These are phyloP conservation scores for Gonium pectorale DNA, from an alignment of 139 green algal genomes.

Conservation along the genomic window DNA sequence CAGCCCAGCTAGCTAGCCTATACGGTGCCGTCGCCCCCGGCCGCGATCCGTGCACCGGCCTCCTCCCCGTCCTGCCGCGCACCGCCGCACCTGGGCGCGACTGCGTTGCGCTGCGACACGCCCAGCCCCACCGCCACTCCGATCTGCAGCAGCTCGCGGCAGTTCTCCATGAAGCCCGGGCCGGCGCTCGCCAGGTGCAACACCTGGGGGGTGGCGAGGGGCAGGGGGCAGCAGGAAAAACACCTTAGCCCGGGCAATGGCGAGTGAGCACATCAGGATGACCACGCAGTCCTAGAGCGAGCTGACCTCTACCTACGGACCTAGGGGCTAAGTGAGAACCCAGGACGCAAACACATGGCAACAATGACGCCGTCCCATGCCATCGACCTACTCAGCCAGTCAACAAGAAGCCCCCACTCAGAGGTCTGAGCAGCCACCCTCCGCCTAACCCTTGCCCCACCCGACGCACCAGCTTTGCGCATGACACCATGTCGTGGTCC, in stretches of 20 bases:
- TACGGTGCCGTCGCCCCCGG: too few relatives aligned
- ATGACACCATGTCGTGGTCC: slow-evolving; percentile 16
- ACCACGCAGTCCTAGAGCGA: neutral
- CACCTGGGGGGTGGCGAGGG: neutral
- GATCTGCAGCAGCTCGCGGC: slow-evolving; percentile 1
- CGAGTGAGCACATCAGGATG: neutral
- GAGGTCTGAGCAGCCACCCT: neutral
- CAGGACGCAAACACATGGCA: too few relatives aligned
- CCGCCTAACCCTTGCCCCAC: neutral
- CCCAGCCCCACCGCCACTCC: slow-evolving; percentile 15
- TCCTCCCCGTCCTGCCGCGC: too few relatives aligned
- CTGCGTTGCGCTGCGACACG: neutral
- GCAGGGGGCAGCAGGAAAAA: neutral
- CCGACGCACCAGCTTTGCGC: neutral
- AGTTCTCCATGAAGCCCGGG: slow-evolving; percentile 5
- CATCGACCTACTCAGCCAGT: neutral
- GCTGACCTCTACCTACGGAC: too few relatives aligned
- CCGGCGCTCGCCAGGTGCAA: slow-evolving; percentile 2
- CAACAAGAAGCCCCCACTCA: neutral
- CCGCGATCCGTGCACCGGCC: too few relatives aligned
- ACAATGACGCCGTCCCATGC: too few relatives aligned
- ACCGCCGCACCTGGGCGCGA: too few relatives aligned
- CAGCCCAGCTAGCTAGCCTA: too few relatives aligned
- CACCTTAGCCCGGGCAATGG: too few relatives aligned
- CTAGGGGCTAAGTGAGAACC: too few relatives aligned